Percentiles rank a stretch among this genome's conserved stretches.
phyloP scores from a whole-genome alignment of 2,329 filamentous ascomycete species.

The Zymoseptoria brevis region DNA sequence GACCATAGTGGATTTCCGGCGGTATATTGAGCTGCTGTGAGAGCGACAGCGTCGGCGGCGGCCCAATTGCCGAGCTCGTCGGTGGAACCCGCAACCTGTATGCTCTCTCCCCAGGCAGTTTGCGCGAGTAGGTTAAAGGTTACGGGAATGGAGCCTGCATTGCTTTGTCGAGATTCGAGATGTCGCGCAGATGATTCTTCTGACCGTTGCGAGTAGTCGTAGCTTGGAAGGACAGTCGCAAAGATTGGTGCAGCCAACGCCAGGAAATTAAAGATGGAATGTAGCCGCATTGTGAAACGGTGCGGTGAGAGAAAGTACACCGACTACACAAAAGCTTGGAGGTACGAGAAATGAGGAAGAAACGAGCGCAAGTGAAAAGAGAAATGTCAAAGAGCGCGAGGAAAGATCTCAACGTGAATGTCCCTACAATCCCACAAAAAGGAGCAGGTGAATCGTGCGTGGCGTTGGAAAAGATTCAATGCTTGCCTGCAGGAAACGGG shows the following conservation, averaged over 20 bases:
- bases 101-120: conserved; percentile 54
- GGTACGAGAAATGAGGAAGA: neutral
- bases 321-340: neutral
- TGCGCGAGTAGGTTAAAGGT: conserved; percentile 53
- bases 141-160: conserved; percentile 41
- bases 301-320: neutral
- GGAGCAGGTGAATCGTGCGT: neutral
- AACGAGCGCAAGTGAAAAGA: neutral
- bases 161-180: conserved; percentile 23
- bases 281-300: conserved; percentile 8
- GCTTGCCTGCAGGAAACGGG: neutral
- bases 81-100: conserved; percentile 57
- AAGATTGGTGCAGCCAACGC: conserved; percentile 11
- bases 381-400: neutral
- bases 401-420: neutral
- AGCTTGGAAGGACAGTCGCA: conserved; percentile 10
- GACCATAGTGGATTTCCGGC: conserved; percentile 54
- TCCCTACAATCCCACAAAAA: neutral
- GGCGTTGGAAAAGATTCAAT: neutral
- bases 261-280: conserved; percentile 9
- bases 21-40: conserved; percentile 55
- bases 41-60: conserved; percentile 42
- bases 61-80: conserved; percentile 56
- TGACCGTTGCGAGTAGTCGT: conserved; percentile 3
- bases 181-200: conserved; percentile 1